Evolutionary conservation across 192 early-diverging fungal species (phyloP).

Genomic region (Backusella liffmaniae): DNA sequence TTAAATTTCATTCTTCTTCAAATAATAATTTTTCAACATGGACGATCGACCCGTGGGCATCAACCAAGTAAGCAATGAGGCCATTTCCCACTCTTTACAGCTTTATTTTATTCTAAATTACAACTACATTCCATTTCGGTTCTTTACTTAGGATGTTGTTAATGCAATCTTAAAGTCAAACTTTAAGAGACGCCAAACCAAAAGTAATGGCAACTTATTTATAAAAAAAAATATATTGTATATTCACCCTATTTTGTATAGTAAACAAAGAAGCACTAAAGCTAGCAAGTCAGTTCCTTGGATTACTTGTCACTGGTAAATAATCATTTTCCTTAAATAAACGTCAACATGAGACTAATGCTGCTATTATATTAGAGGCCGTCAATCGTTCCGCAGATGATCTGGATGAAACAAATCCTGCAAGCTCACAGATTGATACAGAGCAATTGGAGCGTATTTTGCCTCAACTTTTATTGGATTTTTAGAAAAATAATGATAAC

Average conservation of each 20-base stretch:
- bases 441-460: constrained; percentile 11
- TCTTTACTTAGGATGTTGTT: not conserved
- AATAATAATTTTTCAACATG: not conserved
- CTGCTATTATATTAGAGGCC: not conserved
- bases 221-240: no score
- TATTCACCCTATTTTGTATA: not conserved
- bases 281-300: not conserved
- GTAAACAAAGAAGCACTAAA: not conserved
- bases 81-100: not conserved
- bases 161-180: not conserved
- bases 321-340: not conserved
- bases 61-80: not conserved
- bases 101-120: not conserved
- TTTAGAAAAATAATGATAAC: not conserved
- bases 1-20: not conserved
- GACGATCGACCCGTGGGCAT: not conserved
- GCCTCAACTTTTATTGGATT: constrained; percentile 19
- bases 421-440: not conserved
- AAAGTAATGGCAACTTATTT: not conserved
- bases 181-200: not conserved
- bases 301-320: constrained; percentile 2
- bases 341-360: not conserved
- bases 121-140: not conserved
- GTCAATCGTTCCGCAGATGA: constrained; percentile 6
- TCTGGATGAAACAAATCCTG: not conserved